Conservation (phyloP, 495 filamentous ascomycete species). For the Aspergillus carlsbadensis region DNA sequence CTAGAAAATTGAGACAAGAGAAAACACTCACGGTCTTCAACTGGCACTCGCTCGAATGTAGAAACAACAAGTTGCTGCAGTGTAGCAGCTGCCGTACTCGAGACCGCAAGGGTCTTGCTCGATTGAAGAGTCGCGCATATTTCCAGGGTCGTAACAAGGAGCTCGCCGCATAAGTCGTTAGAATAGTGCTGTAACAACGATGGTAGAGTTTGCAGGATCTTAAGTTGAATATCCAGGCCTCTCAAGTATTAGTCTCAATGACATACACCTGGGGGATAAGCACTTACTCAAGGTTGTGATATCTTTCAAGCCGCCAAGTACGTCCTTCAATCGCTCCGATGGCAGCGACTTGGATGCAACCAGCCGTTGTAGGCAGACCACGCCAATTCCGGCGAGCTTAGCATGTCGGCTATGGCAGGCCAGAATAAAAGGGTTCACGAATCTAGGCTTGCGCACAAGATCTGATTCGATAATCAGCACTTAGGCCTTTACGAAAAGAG, state of each 20-base stretch:
- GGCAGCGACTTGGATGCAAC: constrained; percentile 78
- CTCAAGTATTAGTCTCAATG: constrained; percentile 33
- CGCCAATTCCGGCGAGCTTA: constrained; percentile 81
- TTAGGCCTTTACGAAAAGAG: not conserved
- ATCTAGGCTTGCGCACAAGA: constrained; percentile 73
- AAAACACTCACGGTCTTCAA: constrained; percentile 62
- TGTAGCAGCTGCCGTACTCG: constrained; percentile 91
- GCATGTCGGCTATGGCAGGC: constrained; percentile 87
- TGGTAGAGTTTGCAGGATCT: constrained; percentile 92
- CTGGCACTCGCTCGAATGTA: constrained; percentile 85
- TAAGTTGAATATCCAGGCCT: constrained; percentile 91
- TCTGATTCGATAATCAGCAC: constrained; percentile 54
- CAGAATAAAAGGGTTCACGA: constrained; percentile 88
- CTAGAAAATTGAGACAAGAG: constrained; percentile 14
- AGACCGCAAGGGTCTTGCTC: constrained; percentile 87
- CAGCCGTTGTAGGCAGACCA: constrained; percentile 84
- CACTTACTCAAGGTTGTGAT: constrained; percentile 62
- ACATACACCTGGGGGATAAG: not conserved
- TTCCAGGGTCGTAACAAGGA: constrained; percentile 77
- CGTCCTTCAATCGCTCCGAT: constrained; percentile 70
- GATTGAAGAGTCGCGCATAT: constrained; percentile 88
- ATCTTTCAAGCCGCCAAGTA: constrained; percentile 82
- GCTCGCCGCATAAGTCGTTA: constrained; percentile 71
- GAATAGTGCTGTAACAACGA: constrained; percentile 89
- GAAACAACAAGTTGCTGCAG: constrained; percentile 90